phyloP scores from a whole-genome alignment of 2,329 filamentous ascomycete species.

The Lecanicillium sp. region DNA sequence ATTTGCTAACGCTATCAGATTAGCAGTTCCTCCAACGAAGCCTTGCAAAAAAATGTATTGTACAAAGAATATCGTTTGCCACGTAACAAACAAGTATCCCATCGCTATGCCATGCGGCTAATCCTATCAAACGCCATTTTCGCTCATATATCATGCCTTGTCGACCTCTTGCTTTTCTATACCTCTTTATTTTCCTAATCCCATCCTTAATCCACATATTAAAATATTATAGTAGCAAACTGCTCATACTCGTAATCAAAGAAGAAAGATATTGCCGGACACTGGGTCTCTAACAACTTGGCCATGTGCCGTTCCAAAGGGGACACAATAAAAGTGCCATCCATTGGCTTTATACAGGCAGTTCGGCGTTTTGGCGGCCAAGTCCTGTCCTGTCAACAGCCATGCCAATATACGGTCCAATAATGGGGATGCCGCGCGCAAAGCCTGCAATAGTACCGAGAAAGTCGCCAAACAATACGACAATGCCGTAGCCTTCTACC shows the following conservation, averaged over 20 bases:
- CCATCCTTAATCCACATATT: background rate
- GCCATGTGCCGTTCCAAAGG: too few species aligned
- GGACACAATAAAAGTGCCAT: too few species aligned
- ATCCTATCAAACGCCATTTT: conserved; percentile 1
- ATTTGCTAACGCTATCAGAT: too few species aligned
- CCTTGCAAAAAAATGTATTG: too few species aligned
- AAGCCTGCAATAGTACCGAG: conserved; percentile 86
- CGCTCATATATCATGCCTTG: background rate
- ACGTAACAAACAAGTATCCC: too few species aligned
- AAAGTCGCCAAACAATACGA: conserved; percentile 93
- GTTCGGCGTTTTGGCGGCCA: conserved; percentile 62
- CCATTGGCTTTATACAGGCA: conserved; percentile 72
- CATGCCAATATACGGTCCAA: conserved; percentile 78
- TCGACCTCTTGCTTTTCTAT: background rate
- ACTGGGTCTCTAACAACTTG: too few species aligned
- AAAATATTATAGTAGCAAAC: too few species aligned
- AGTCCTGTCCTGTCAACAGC: conserved; percentile 63
- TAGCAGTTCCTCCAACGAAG: too few species aligned
- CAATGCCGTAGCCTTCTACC: conserved; percentile 86
- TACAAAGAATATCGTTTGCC: too few species aligned
- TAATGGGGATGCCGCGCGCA: conserved; percentile 71
- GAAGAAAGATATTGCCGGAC: too few species aligned
- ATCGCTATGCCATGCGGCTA: too few species aligned
- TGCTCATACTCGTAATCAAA: too few species aligned
- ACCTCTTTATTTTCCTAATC: background rate